A percentile compares a stretch with the other conserved stretches of the same genome.
These are phyloP conservation scores for Beauveria varroae DNA, from an alignment of 2,329 filamentous ascomycete genomes.

Conservation along the genomic window DNA sequence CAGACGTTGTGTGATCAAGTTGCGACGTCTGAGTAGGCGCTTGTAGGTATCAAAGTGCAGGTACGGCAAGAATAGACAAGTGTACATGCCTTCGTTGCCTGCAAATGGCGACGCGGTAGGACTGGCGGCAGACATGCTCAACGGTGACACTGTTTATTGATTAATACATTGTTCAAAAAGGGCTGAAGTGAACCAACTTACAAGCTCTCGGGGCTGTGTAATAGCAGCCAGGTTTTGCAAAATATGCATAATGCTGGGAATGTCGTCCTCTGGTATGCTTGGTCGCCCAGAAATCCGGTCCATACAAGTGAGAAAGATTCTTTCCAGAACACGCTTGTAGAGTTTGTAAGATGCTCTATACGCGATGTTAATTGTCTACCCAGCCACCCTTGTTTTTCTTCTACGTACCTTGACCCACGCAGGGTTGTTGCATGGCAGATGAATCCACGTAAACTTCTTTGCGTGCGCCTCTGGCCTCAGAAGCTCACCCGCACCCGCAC, in stretches of 20 bases:
- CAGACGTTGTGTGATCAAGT: conserved; percentile 44
- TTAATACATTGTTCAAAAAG: background rate
- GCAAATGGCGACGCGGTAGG: conserved; percentile 23
- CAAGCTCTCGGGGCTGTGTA: conserved; percentile 33
- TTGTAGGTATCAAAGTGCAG: conserved; percentile 59
- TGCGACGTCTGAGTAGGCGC: conserved; percentile 47
- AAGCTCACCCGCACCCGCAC: conserved; percentile 23
- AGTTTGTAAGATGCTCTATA: conserved; percentile 36
- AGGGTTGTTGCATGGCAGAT: conserved; percentile 49
- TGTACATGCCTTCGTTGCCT: conserved; percentile 25
- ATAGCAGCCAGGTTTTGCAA: conserved; percentile 40
- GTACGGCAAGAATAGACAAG: conserved; percentile 50
- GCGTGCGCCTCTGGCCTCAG: conserved; percentile 24
- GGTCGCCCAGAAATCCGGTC: conserved; percentile 40
- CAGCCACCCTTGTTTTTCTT: conserved; percentile 13
- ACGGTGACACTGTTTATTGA: conserved; percentile 28
- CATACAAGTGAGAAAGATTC: conserved; percentile 33
- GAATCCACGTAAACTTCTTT: conserved; percentile 51
- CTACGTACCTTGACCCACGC: conserved; percentile 46
- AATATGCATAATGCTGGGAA: conserved; percentile 42
- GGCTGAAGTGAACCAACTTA: conserved; percentile 15
- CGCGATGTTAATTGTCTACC: conserved; percentile 11
- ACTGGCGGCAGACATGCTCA: conserved; percentile 21
- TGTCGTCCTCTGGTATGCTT: conserved; percentile 42
- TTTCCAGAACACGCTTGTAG: conserved; percentile 30